Conservation (phyloP, 75 land plant genomes). For the Pseudotsuga menziesii region DNA sequence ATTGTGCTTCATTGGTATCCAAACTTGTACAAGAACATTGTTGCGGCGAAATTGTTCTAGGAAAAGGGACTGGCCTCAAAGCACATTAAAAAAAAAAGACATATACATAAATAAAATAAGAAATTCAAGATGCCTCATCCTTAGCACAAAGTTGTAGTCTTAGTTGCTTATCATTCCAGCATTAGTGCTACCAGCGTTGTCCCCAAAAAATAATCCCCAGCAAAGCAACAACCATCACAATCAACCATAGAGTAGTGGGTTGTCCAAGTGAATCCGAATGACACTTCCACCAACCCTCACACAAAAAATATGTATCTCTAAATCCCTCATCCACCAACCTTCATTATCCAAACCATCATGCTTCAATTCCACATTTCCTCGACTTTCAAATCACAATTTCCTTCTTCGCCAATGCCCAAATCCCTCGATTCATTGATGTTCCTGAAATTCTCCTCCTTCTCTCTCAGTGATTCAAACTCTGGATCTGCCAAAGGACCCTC, state of each 20-base stretch:
- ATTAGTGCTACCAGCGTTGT: no score
- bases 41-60: no score
- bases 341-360: no score
- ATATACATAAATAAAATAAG: no score
- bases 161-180: no score
- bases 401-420: background rate
- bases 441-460: background rate
- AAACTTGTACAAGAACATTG: no score
- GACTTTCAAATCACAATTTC: background rate
- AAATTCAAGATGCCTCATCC: background rate
- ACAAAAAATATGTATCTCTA: slow-evolving; percentile 3
- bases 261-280: slow-evolving; percentile 14
- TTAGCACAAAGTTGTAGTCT: no score
- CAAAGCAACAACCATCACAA: slow-evolving; percentile 32
- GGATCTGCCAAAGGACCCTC: background rate
- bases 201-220: no score
- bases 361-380: slow-evolving; percentile 2
- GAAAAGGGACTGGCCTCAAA: no score
- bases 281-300: slow-evolving; percentile 29
- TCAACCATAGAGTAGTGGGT: slow-evolving; percentile 37
- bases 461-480: background rate
- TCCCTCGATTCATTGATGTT: background rate
- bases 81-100: no score
- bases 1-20: no score
- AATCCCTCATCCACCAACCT: background rate